These are phyloP conservation scores for Orbilia brochopaga DNA, from an alignment of 2,329 filamentous ascomycete species.

Conservation along the genomic window DNA sequence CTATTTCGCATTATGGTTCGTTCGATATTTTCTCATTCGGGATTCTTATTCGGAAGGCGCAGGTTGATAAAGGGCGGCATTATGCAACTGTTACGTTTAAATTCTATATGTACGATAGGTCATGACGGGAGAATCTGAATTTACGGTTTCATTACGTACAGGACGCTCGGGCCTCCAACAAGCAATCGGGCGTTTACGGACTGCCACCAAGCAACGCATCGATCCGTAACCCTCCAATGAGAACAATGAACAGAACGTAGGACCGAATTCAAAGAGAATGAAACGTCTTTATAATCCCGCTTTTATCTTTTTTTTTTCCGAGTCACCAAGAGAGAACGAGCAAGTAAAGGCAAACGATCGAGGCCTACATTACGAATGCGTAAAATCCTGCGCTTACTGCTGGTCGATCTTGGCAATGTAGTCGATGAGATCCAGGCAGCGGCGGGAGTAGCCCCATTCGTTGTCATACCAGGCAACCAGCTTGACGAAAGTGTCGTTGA, in stretches of 20 bases:
- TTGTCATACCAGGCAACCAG: constrained; percentile 98
- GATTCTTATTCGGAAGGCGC: too few relatives aligned
- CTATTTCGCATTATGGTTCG: too few relatives aligned
- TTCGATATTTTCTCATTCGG: too few relatives aligned
- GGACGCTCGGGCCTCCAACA: neutral
- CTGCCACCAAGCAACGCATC: constrained; percentile 6
- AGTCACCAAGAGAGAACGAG: constrained; percentile 6
- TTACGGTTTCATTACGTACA: constrained; percentile 37
- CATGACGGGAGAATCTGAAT: constrained; percentile 12
- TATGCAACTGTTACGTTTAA: neutral
- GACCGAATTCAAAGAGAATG: constrained; percentile 19
- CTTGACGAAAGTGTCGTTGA: constrained; percentile 99
- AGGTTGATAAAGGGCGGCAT: too few relatives aligned
- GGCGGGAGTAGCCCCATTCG: constrained; percentile 99
- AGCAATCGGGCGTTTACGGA: constrained; percentile 6
- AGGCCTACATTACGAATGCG: constrained; percentile 3
- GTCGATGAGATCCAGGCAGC: constrained; percentile 75
- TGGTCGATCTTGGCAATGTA: constrained; percentile 40
- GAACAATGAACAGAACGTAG: constrained; percentile 24
- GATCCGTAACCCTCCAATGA: constrained; percentile 9
- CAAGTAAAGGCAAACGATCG: constrained; percentile 9
- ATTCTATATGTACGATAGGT: neutral
- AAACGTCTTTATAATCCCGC: constrained; percentile 23
- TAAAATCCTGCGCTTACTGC: constrained; percentile 13
- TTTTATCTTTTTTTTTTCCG: neutral